Evolutionary conservation across 257 asterid genomes (phyloP), one percentile per base, ranked within the genome.

Genomic region (Solanum dulcamara): DNA sequence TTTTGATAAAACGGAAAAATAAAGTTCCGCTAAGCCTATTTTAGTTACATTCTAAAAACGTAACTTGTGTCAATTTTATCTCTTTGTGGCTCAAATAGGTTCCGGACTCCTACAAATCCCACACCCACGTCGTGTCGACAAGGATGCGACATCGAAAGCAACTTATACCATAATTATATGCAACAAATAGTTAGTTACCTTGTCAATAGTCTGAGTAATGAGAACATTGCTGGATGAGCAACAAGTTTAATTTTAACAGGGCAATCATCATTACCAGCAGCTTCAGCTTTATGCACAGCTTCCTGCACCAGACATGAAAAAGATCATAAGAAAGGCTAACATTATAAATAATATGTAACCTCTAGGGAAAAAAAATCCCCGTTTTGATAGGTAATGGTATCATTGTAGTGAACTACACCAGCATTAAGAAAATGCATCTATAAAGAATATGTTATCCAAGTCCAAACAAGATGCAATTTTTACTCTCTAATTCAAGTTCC

Each of bases 281-380:
- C 98, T 92, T 96, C 99, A 86, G 98, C 98, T 92, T 94, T 94
- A 46, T 94, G 96, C 97, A 93, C 93, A 12, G 99, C 99, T 35
- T 91, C 98, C 99, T 96, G 88, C 67, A 86, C 62, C 46, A 48
- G 64, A 84, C 42, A 22, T 55, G 35, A 60, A 26, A 60, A 4
- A 60, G 18, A 26, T 60, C 68, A 60, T 60, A 11, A 60, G 5
- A 60, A 26, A n/a, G 35, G 35, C 70, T 24, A 60, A 26, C 35
- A 60, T 60, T 60, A 57, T 18, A 26, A 62, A 62, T 24, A 24
- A 24, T 11, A 60, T 24, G 68, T 60, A 62, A 28, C 35, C 35
- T 26, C 35, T 12, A 24, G 68, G 13, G 13, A 12, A 26, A 20
- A 60, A 5, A 64, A 26, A 11, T 13, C 11, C 38, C 71, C 10